Base-by-base conservation (phyloP, 352 stramenopile genomes). In the Aphanomyces invadans region DNA sequence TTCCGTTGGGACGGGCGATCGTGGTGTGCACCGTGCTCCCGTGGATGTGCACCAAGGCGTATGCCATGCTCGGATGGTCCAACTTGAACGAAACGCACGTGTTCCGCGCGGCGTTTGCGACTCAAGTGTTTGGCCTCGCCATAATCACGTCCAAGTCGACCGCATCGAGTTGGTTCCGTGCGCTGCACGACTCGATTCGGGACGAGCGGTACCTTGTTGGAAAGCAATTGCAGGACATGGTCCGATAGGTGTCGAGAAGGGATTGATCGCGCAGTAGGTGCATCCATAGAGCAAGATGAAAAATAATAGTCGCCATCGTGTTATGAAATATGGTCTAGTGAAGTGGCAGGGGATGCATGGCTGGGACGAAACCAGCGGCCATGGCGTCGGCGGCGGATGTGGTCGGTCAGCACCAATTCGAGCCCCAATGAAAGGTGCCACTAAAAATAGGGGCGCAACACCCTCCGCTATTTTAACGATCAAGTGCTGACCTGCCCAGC, bases 191-290 rank as follows among this genome's bases (percentile, higher is more conserved):
- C 69, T 88, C 83, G 68, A 90, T 95, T 53, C 84, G 84, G 28
- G 92, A 95, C 70, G 86, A 95, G 65, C 83, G 86, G 45, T 95
- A 93, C 74, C 69, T 95, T 39, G 90, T 95, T 64, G 86, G 86
- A 39, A 84, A 85, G 3, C 76, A 93, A 70, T 73, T 95, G 9
- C 83, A 92, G 65, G 86, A 95, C 69, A 95, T 92, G 83, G 80
- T 72, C 45, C 76, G 86, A 65, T 94, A 86, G 63, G n/a, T n/a
- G n/a, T n/a, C n/a, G n/a, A n/a, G n/a, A n/a, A n/a, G n/a, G n/a
- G n/a, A n/a, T n/a, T n/a, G n/a, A n/a, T n/a, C n/a, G n/a, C n/a
- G n/a, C n/a, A n/a, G n/a, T n/a, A n/a, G n/a, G n/a, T n/a, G n/a
- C n/a, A n/a, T n/a, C n/a, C n/a, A n/a, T n/a, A n/a, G n/a, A n/a